These are phyloP conservation scores for Aristolochia californica DNA, from an alignment of 164 flowering plant genomes.

Conservation along the genomic window DNA sequence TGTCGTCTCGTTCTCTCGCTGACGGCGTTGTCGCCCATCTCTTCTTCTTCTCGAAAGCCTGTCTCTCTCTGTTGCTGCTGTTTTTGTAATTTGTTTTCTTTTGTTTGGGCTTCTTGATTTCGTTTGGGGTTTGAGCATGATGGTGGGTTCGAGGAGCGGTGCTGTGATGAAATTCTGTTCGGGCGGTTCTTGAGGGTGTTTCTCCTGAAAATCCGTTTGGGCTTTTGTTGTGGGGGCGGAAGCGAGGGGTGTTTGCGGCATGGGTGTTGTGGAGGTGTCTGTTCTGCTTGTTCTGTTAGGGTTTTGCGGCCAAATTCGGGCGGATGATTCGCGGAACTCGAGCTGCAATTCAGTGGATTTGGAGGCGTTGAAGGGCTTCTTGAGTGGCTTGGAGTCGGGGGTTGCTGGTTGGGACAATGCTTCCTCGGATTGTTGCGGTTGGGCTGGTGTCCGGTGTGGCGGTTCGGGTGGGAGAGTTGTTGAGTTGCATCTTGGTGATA, in stretches of 20 bases:
- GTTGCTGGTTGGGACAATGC: slow-evolving; percentile 4
- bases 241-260: not conserved
- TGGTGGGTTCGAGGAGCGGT: not conserved
- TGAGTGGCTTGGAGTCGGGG: slow-evolving; percentile 4
- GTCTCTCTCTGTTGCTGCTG: too few species aligned
- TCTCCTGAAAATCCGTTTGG: not conserved
- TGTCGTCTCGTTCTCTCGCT: too few species aligned
- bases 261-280: not conserved
- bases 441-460: slow-evolving; percentile 58
- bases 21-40: too few species aligned
- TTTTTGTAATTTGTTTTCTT: too few species aligned
- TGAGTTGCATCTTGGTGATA: slow-evolving; percentile 29
- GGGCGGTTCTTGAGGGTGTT: not conserved
- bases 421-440: slow-evolving; percentile 37
- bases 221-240: not conserved
- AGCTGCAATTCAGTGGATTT: slow-evolving; percentile 13
- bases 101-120: too few species aligned
- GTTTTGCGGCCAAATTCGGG: not conserved
- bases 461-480: slow-evolving; percentile 21
- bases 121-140: too few species aligned
- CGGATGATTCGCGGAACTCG: slow-evolving; percentile 1
- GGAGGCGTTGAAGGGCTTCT: slow-evolving; percentile 11
- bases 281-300: not conserved
- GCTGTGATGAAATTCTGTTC: not conserved
- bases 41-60: too few species aligned